Evolutionary conservation across 345 rosid genomes (phyloP), one percentile per base, ranked within the genome.

Genomic region (Eucalyptus pumila): DNA sequence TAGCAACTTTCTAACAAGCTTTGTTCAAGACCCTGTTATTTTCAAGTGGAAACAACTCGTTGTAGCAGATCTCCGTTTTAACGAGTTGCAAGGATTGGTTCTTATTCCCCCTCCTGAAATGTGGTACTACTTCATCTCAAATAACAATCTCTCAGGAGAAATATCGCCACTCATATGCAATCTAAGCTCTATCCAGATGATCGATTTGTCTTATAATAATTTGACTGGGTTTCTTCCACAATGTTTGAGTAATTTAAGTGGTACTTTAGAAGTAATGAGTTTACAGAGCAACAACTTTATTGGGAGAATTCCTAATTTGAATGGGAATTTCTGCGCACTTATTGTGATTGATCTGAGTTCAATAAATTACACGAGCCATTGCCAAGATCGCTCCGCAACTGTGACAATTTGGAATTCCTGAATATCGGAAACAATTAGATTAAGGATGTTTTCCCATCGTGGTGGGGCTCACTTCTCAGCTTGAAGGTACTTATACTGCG

Each of bases 121-220:
- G 15, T 2, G 1, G 11, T 1, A 3, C 19, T 93, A 91, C 62
- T 5, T 7, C 5, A 81, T 89, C 30, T 91, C 94, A 6, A 30
- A 87, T 54, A 94, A 93, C 72, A 21, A 7, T 2, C 67, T 91
- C 1, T 87, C 50, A 0, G 93, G 93, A 2, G 80, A 89, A 60
- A 23, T 92, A 26, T 15, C 93, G 16, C 26, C 87, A 4, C 3
- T 3, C 21, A 42, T 92, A 7, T 92, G 93, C 89, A 80, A 87
- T 30, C 14, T 87, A 54, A 34, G 37, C 37, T 58, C 50, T 48
- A 26, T 91, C 26, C 1, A 4, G 12, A 11, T 30, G 2, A 80
- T 92, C 26, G 93, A 92, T 87, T 24, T 92, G 86, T 88, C 92
- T 2, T 30, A n/a, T 42, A 93, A 93, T n/a, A 85, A 56, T 17